A percentile compares a stretch with the other conserved stretches of the same genome.
Conservation (phyloP, 176 grass and related monocot genomes). For the Melocanna baccifera region DNA sequence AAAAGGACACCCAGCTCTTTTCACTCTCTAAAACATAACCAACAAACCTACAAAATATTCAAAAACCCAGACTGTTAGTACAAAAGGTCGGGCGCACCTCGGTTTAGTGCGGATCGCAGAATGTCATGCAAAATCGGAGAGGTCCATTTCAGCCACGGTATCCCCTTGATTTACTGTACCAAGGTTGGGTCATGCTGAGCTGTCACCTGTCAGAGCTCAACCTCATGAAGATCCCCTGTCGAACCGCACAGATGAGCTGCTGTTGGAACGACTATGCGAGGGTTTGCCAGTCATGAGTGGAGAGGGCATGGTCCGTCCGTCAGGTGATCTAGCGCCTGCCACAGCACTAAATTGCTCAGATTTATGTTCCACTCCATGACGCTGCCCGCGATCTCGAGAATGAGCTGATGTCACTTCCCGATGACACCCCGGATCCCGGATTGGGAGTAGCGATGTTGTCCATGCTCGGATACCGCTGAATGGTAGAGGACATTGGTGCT, state of each 20-base stretch:
- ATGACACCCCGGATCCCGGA: conserved; percentile 30
- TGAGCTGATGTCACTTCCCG: conserved; percentile 28
- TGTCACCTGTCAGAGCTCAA: conserved; percentile 43
- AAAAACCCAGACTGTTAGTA: conserved; percentile 29
- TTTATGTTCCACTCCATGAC: conserved; percentile 81
- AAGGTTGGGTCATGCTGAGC: conserved; percentile 13
- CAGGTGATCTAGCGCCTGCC: conserved; percentile 19
- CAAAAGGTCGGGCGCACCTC: background rate
- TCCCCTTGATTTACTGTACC: background rate
- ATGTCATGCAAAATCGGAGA: background rate
- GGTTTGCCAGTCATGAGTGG: conserved; percentile 38
- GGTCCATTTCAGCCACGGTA: background rate
- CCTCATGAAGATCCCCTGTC: conserved; percentile 68
- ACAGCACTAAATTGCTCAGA: conserved; percentile 44
- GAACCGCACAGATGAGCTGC: conserved; percentile 49
- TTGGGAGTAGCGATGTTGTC: conserved; percentile 50
- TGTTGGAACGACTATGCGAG: conserved; percentile 33
- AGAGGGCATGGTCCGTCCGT: conserved; percentile 22
- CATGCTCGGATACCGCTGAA: conserved; percentile 73
- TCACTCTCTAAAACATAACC: conserved; percentile 34
- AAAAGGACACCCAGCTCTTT: conserved; percentile 22
- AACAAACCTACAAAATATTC: conserved; percentile 38
- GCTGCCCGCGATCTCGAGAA: conserved; percentile 58
- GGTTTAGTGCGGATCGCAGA: background rate
- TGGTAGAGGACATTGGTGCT: conserved; percentile 45